Evolutionary conservation across 805 yeast genomes (phyloP).

Genomic region (Hanseniaspora meyeri): DNA sequence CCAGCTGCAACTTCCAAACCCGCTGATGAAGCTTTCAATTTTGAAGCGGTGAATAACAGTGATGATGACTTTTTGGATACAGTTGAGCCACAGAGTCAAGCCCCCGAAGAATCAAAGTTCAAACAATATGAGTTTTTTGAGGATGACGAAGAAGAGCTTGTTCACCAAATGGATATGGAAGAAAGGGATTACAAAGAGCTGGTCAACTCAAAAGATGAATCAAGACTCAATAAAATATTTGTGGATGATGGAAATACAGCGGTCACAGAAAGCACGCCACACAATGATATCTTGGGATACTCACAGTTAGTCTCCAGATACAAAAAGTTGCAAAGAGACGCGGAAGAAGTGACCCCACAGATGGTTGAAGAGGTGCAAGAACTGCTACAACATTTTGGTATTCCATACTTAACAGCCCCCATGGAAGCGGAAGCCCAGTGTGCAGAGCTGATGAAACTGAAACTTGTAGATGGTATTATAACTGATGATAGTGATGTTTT

Average conservation of each 20-base stretch:
- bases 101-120: neutral
- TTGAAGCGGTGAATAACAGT: neutral
- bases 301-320: slow-evolving; percentile 44
- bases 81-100: neutral
- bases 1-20: neutral
- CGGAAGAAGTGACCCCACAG: slow-evolving; percentile 76
- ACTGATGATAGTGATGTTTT: slow-evolving; percentile 98
- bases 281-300: slow-evolving; percentile 27
- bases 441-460: slow-evolving; percentile 57
- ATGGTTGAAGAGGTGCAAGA: slow-evolving; percentile 91
- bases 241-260: slow-evolving; percentile 27
- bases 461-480: slow-evolving; percentile 82
- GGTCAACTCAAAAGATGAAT: slow-evolving; percentile 25
- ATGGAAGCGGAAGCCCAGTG: slow-evolving; percentile 99
- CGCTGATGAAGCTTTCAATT: slow-evolving; percentile 29
- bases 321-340: slow-evolving; percentile 65
- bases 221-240: slow-evolving; percentile 18
- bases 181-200: slow-evolving; percentile 61
- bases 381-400: slow-evolving; percentile 72
- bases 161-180: slow-evolving; percentile 54
- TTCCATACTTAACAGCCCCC: slow-evolving; percentile 91
- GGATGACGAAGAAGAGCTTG: slow-evolving; percentile 61
- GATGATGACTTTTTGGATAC: slow-evolving; percentile 1
- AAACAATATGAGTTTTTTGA: slow-evolving; percentile 60
- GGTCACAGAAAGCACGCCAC: slow-evolving; percentile 17